Evolutionary conservation across 441 rosid species (phyloP), one percentile per base, ranked within the genome.

Genomic region (Corymbia calophylla): DNA sequence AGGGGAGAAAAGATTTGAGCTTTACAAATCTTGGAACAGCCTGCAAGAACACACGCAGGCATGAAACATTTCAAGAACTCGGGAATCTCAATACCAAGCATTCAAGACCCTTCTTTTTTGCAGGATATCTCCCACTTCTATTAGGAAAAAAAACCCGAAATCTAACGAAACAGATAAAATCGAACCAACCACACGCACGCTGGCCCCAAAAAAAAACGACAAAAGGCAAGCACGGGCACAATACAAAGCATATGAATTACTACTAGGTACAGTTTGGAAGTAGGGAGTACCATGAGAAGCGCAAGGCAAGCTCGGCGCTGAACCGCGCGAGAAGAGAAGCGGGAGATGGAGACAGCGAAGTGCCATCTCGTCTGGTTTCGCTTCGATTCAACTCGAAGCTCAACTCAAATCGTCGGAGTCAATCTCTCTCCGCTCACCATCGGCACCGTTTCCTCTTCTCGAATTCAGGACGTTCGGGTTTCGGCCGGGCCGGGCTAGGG

Each of bases 361-460:
- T 47, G 88, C 88, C 88, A 86, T 86, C 31, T 15, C 49, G 19
- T 86, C 58, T 47, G 44, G 56, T 51, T 85, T 39, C 87, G 39
- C 87, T 1, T 16, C 87, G 58, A 29, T 18, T 48, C 87, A 1
- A 27, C 87, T 27, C 87, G 87, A 48, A 29, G 32, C 15, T 85
- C 35, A 29, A 29, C 87, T 49, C 27, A 54, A 2, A 44, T 86
- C 87, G 58, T 9, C 87, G 4, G 87, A n/a, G 86, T 16, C 32
- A 8, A 32, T 18, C 7, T 0, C 8, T 21, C 29, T 0, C 1
- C 49, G 27, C 29, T 73, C 82, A 0, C 49, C 17, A 1, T n/a
- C n/a, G 1, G 82, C 82, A 0, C 49, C 82, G 5, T 47, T 10
- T 31, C 47, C 14, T 73, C 21, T 21, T 35, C 82, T 39, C 5